phyloP scores from a whole-genome alignment of 768 basidiomycete species.

The Russula sp. region DNA sequence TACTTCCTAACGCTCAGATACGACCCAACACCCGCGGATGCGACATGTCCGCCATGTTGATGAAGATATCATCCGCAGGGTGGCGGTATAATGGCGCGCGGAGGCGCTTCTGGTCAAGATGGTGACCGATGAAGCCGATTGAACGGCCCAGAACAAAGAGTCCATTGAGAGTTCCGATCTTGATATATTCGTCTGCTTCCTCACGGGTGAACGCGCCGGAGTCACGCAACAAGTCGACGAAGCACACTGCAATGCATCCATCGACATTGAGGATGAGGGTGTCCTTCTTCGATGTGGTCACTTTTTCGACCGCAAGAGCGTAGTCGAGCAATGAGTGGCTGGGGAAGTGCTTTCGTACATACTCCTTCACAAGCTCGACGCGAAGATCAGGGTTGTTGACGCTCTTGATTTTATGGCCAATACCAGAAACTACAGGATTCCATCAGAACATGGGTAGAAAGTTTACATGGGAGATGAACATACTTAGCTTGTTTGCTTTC shows the following conservation, averaged over 20 bases:
- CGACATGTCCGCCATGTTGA: constrained; percentile 84
- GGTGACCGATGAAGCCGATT: constrained; percentile 97
- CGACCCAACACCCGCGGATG: constrained; percentile 75
- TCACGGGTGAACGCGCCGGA: constrained; percentile 93
- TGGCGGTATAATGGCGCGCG: constrained; percentile 91
- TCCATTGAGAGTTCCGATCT: constrained; percentile 93
- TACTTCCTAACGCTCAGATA: constrained; percentile 28
- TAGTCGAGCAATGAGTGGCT: constrained; percentile 90
- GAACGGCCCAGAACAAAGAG: constrained; percentile 96
- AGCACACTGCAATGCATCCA: constrained; percentile 93
- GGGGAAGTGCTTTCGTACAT: constrained; percentile 93
- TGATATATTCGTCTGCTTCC: constrained; percentile 97
- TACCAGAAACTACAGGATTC: constrained; percentile 72
- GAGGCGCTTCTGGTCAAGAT: constrained; percentile 94
- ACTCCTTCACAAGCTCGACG: constrained; percentile 94
- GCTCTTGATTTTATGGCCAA: constrained; percentile 99
- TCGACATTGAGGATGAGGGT: constrained; percentile 97
- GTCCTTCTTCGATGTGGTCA: constrained; percentile 97
- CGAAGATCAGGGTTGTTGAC: constrained; percentile 94
- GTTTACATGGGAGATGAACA: constrained; percentile 35
- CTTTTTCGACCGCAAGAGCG: constrained; percentile 95
- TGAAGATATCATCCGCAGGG: constrained; percentile 94
- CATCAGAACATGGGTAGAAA: constrained; percentile 13
- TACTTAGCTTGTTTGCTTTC: constrained; percentile 91
- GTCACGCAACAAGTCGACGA: constrained; percentile 91